A percentile compares a stretch with the other conserved stretches of the same genome.
These are phyloP conservation scores for Diaporthe vexans DNA, from an alignment of 2,329 filamentous ascomycete genomes.

Conservation along the genomic window DNA sequence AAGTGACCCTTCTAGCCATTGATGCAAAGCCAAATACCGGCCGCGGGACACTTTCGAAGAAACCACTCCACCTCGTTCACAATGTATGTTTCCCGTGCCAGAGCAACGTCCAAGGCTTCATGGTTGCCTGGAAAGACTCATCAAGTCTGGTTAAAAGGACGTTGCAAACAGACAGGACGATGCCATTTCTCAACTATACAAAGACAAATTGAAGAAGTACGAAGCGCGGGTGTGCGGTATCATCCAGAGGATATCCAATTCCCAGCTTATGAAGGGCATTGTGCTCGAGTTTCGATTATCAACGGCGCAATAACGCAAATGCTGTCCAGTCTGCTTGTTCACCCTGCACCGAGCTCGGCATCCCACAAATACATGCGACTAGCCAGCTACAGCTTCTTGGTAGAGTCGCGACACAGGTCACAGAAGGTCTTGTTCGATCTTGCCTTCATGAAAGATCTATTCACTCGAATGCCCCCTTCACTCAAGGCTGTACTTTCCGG, in stretches of 20 bases:
- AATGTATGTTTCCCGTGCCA: not conserved
- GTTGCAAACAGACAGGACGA: too few relatives aligned
- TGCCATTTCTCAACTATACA: not conserved
- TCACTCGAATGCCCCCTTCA: not conserved
- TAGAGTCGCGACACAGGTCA: not conserved
- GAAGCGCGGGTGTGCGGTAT: not conserved
- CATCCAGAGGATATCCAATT: conserved; percentile 1
- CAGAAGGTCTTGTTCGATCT: conserved; percentile 16
- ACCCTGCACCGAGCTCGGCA: not conserved
- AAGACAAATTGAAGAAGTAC: not conserved
- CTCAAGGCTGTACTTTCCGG: not conserved
- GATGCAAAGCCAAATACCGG: not conserved
- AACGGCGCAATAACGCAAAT: conserved; percentile 6
- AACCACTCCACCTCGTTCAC: not conserved
- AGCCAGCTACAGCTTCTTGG: conserved; percentile 16
- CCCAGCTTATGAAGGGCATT: not conserved
- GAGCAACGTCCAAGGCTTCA: not conserved
- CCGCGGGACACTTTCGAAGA: not conserved
- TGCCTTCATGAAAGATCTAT: not conserved
- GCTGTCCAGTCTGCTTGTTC: conserved; percentile 1
- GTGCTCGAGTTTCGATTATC: not conserved
- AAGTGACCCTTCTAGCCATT: not conserved
- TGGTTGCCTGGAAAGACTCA: not conserved
- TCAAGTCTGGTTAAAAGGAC: not conserved
- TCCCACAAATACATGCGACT: conserved; percentile 6